Base-by-base conservation (phyloP, 257 asterid species). In the Datura wrightii region DNA sequence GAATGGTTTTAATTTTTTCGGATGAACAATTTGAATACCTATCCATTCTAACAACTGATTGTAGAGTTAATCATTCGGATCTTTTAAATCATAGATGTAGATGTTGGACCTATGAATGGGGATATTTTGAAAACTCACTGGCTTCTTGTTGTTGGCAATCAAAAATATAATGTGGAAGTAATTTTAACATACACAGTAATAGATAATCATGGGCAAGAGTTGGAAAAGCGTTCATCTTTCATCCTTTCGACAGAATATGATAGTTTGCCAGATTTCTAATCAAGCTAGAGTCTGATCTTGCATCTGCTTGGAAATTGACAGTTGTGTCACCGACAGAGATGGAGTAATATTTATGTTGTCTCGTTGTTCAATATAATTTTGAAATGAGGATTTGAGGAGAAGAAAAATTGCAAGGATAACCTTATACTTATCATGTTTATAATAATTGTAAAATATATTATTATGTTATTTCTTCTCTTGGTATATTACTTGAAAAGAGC, bases 121-220 rank as follows among this genome's bases (percentile, higher is more conserved):
- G 42, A 65, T 34, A 13, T 65, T 31, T 67, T 39, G 78, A 31
- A 37, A 15, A 15, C 37, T n/a, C 5, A 37, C 14, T 3, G 56
- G 13, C 39, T n/a, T 44, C 18, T 71, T 71, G 5, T 71, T 18
- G 54, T n/a, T 44, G 80, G 58, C 36, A 5, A 71, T 71, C 56
- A 71, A 72, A 72, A 44, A 5, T 72, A 58, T 72, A 72, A 44
- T 6, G 7, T 72, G 80, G 9, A 72, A 72, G 56, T 10, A 72
- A 44, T 46, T 71, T 44, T 67, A 34, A 67, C 76, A 67, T 67
- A 37, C 50, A 36, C 3, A 13, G 76, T 18, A 37, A 66, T 37
- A 37, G 19, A 13, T 14, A 66, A 66, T 66, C 50, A 37, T 14
- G n/a, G 50, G 50, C 76, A 66, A 37, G 15, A 14, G 14, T 31